Evolutionary conservation across 257 asterid genomes (phyloP).

Genomic region (Petunia secreta): DNA sequence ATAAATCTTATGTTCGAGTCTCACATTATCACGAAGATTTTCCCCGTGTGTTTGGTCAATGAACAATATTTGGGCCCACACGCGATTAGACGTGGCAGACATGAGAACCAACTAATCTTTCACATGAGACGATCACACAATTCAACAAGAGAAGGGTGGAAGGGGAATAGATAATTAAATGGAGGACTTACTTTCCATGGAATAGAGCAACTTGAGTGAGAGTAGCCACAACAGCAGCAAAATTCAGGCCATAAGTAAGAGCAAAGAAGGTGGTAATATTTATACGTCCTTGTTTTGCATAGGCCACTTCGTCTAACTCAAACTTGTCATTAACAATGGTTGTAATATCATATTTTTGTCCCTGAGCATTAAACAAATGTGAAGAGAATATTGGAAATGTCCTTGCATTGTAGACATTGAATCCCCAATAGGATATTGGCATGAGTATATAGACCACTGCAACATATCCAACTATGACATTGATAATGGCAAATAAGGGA

Average conservation of each 20-base stretch:
- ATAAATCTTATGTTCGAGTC: no score
- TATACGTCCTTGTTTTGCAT: constrained; percentile 21
- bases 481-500: constrained; percentile 19
- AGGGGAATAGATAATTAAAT: not conserved
- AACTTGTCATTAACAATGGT: constrained; percentile 25
- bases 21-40: no score
- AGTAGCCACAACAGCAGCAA: constrained; percentile 23
- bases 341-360: not conserved
- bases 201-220: constrained; percentile 21
- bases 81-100: no score
- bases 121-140: no score
- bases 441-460: not conserved
- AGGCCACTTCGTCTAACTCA: constrained; percentile 24
- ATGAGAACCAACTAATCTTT: no score
- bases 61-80: no score
- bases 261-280: constrained; percentile 27
- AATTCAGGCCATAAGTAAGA: constrained; percentile 14
- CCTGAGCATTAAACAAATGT: constrained; percentile 15
- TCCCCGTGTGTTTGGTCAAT: no score
- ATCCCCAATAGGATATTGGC: constrained; percentile 23
- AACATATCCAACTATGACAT: constrained; percentile 19
- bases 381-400: constrained; percentile 1
- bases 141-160: no score
- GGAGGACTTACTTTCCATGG: constrained; percentile 18
- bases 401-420: not conserved